Conservation (phyloP, 1,284 basidiomycete species). For the Sporisorium reilianum region DNA sequence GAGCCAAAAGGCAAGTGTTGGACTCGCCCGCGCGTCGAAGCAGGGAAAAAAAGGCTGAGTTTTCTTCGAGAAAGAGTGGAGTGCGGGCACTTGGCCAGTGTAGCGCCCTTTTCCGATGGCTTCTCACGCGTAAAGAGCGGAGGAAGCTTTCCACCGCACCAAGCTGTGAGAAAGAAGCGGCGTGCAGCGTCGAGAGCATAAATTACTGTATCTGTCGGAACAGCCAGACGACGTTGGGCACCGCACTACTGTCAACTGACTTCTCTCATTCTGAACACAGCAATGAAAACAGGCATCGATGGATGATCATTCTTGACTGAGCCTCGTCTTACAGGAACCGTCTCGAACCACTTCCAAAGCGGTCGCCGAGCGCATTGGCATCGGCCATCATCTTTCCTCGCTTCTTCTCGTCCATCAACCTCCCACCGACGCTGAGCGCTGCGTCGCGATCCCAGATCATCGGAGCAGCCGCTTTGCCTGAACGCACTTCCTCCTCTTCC, state of each 20-base stretch:
- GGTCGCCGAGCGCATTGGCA: slow-evolving; percentile 40
- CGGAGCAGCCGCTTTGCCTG: slow-evolving; percentile 35
- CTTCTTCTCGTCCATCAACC: slow-evolving; percentile 54
- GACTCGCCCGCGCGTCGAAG: slow-evolving; percentile 1
- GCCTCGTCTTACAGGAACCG: slow-evolving; percentile 31
- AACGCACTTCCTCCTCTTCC: slow-evolving; percentile 42
- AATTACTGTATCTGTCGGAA: too few relatives aligned
- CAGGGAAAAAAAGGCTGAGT: slow-evolving; percentile 5
- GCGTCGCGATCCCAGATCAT: slow-evolving; percentile 57
- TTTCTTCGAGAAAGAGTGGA: slow-evolving; percentile 3
- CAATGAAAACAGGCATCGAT: too few relatives aligned
- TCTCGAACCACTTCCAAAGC: slow-evolving; percentile 46
- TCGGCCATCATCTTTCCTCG: slow-evolving; percentile 39
- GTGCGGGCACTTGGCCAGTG: slow-evolving; percentile 1
- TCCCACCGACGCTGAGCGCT: slow-evolving; percentile 42
- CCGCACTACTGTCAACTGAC: too few relatives aligned
- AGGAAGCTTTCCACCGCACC: too few relatives aligned
- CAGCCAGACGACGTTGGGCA: too few relatives aligned
- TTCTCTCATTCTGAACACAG: too few relatives aligned
- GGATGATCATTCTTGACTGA: too few relatives aligned
- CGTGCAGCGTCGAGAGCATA: too few relatives aligned
- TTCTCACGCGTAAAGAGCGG: slow-evolving; percentile 4
- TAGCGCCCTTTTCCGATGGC: background rate
- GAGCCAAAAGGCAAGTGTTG: slow-evolving; percentile 5
- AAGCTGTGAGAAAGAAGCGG: too few relatives aligned